Conservation (phyloP, 306 rosid genomes). For the Crotalaria pallida region DNA sequence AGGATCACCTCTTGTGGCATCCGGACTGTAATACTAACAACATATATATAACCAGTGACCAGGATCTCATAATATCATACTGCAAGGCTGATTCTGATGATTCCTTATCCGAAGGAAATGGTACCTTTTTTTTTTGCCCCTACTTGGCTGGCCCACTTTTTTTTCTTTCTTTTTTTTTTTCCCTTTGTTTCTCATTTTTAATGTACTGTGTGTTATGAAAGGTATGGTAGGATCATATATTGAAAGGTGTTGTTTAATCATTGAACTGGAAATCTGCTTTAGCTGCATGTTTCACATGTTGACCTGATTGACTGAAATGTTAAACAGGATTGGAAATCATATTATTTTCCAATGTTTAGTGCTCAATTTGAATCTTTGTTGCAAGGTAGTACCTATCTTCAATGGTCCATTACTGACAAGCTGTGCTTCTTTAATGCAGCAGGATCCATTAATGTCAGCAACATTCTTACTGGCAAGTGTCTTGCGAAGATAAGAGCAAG, state of each 20-base stretch:
- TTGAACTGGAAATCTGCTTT: slow-evolving; percentile 10
- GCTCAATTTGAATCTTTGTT: not conserved
- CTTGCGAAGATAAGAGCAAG: slow-evolving; percentile 76
- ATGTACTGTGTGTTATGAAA: not conserved
- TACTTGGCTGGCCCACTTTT: not conserved
- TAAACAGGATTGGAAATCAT: not conserved
- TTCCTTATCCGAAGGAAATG: slow-evolving; percentile 76
- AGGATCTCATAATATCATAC: slow-evolving; percentile 95
- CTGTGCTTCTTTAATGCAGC: slow-evolving; percentile 45
- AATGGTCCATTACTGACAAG: not conserved
- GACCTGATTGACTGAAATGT: not conserved
- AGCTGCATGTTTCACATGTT: not conserved
- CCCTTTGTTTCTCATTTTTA: not conserved
- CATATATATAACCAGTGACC: slow-evolving; percentile 91
- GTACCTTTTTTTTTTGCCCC: slow-evolving; percentile 26
- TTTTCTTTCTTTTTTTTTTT: not conserved
- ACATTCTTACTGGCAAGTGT: slow-evolving; percentile 89
- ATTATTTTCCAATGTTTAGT: not conserved
- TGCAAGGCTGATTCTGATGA: slow-evolving; percentile 99
- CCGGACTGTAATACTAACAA: slow-evolving; percentile 96
- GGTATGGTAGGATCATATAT: not conserved
- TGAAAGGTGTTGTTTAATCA: not conserved
- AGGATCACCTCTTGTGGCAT: slow-evolving; percentile 97
- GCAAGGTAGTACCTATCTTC: not conserved
- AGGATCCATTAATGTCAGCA: slow-evolving; percentile 92